These are phyloP conservation scores for Barnettozyma pratensis DNA, from an alignment of 805 yeast species.

Conservation along the genomic window DNA sequence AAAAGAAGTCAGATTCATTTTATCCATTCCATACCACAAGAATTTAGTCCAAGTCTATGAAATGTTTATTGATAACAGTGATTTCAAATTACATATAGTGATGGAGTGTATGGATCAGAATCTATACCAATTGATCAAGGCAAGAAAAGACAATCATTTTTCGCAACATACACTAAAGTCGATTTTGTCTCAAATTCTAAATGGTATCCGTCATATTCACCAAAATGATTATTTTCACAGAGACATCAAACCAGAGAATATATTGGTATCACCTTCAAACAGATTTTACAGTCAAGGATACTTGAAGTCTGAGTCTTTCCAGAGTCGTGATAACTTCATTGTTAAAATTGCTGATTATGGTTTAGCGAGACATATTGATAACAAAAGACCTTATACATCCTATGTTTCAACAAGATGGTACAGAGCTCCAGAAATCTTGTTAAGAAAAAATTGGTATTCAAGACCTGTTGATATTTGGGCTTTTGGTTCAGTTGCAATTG, in stretches of 20 bases:
- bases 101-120: constrained; percentile 89
- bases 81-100: constrained; percentile 64
- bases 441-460: constrained; percentile 58
- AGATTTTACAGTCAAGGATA: constrained; percentile 43
- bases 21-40: constrained; percentile 64
- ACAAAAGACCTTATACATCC: constrained; percentile 56
- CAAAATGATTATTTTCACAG: constrained; percentile 67
- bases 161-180: constrained; percentile 57
- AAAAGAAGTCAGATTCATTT: constrained; percentile 63
- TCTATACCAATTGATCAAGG: constrained; percentile 68
- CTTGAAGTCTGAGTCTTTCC: constrained; percentile 16
- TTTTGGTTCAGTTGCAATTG: constrained; percentile 74
- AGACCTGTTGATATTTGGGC: constrained; percentile 83
- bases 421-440: constrained; percentile 73
- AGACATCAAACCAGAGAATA: constrained; percentile 92
- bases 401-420: constrained; percentile 87
- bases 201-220: constrained; percentile 83
- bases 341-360: constrained; percentile 81
- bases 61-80: constrained; percentile 62
- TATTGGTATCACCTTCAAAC: constrained; percentile 58
- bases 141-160: constrained; percentile 48
- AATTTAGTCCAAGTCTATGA: constrained; percentile 73
- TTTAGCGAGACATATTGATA: constrained; percentile 55
- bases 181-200: constrained; percentile 63
- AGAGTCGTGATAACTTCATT: constrained; percentile 40